Conservation (phyloP, 192 early-diverging fungal genomes). For the Backusella circina region DNA sequence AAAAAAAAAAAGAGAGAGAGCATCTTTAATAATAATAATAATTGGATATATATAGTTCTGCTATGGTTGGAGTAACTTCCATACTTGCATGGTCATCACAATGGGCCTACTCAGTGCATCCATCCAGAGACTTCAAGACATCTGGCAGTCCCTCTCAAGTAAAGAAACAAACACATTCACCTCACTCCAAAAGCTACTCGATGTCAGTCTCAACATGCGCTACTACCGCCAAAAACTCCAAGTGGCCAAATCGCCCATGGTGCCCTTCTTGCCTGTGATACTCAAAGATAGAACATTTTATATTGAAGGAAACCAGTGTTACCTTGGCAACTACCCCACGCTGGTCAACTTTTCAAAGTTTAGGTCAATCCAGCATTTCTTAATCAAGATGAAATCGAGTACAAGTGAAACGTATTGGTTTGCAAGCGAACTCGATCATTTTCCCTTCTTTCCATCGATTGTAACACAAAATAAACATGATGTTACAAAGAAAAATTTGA, state of each 20-base stretch:
- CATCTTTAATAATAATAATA: too few relatives aligned
- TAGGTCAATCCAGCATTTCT: constrained; percentile 36
- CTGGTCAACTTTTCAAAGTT: constrained; percentile 55
- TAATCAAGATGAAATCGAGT: constrained; percentile 32
- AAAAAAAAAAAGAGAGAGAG: neutral
- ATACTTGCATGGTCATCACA: constrained; percentile 63
- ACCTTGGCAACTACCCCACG: neutral
- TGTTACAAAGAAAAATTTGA: neutral
- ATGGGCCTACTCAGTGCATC: constrained; percentile 54
- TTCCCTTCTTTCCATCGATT: constrained; percentile 17
- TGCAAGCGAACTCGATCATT: constrained; percentile 31
- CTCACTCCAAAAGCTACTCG: constrained; percentile 55
- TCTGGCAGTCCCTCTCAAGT: constrained; percentile 38
- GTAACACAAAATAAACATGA: neutral
- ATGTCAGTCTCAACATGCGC: constrained; percentile 63
- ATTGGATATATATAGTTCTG: constrained; percentile 49
- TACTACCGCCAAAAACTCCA: constrained; percentile 53
- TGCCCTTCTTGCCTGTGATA: constrained; percentile 66
- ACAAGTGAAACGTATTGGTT: constrained; percentile 41
- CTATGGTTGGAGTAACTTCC: constrained; percentile 57
- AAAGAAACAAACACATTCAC: constrained; percentile 42
- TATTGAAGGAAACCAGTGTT: constrained; percentile 63
- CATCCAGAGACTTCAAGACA: constrained; percentile 48
- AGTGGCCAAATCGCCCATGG: constrained; percentile 36
- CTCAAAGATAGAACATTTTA: constrained; percentile 75